Evolutionary conservation across 345 rosid species (phyloP).

Genomic region (Citrus sp.): DNA sequence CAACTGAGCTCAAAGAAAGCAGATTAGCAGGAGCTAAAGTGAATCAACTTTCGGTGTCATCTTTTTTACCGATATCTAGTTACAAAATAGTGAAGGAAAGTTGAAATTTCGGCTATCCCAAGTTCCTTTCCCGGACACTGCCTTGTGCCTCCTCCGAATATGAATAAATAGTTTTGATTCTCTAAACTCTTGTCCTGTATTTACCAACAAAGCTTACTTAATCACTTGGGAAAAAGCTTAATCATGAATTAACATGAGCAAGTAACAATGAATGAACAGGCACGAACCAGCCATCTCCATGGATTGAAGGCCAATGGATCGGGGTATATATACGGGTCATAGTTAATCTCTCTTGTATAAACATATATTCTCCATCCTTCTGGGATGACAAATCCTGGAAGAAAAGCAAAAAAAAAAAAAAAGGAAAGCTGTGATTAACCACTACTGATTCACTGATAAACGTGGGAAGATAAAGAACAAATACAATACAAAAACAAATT

Average conservation of each 20-base stretch:
- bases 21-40: not conserved
- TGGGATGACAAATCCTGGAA: slow-evolving; percentile 72
- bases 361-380: slow-evolving; percentile 96
- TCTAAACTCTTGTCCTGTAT: slow-evolving; percentile 69
- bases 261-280: not conserved
- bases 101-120: slow-evolving; percentile 83
- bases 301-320: slow-evolving; percentile 84
- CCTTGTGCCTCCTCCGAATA: slow-evolving; percentile 91
- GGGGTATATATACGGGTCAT: slow-evolving; percentile 56
- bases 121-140: slow-evolving; percentile 94
- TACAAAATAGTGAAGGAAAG: slow-evolving; percentile 87
- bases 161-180: slow-evolving; percentile 47
- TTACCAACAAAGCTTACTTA: not conserved
- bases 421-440: not conserved
- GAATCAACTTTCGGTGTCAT: not conserved
- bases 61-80: slow-evolving; percentile 66
- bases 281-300: slow-evolving; percentile 89
- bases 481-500: not conserved
- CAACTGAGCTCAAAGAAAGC: not conserved
- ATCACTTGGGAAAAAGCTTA: too few relatives aligned
- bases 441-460: not conserved
- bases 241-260: not conserved
- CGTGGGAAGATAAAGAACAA: not conserved
- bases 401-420: not conserved
- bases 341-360: slow-evolving; percentile 79